A percentile compares a stretch with the other conserved stretches of the same genome.
phyloP scores from a whole-genome alignment of 495 filamentous ascomycete species.

The Annulohypoxylon bovei region DNA sequence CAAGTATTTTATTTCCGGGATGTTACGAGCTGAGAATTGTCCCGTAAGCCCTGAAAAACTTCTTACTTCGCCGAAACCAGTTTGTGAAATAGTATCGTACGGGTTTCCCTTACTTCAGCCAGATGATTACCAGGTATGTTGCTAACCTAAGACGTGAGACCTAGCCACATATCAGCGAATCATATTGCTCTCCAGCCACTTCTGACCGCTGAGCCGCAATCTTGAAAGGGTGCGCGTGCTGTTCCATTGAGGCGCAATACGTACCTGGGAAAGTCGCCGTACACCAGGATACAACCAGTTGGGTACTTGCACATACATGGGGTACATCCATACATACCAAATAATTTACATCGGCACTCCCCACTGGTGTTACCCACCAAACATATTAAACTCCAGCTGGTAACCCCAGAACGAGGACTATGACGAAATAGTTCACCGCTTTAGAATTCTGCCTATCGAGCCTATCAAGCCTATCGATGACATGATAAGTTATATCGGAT shows the following conservation, averaged over 20 bases:
- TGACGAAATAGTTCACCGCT: conserved; percentile 39
- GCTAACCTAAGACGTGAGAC: conserved; percentile 29
- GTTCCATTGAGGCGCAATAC: conserved; percentile 42
- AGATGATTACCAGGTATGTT: conserved; percentile 1
- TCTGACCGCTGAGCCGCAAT: conserved; percentile 36
- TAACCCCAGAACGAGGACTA: background rate
- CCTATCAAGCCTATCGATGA: conserved; percentile 33
- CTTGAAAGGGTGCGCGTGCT: background rate
- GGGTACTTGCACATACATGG: background rate
- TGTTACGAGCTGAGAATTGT: background rate
- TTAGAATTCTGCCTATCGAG: conserved; percentile 29
- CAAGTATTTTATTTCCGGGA: conserved; percentile 19
- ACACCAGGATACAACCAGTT: background rate
- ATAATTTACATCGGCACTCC: background rate
- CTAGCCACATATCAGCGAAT: conserved; percentile 17
- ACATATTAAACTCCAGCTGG: background rate
- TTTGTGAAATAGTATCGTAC: conserved; percentile 10
- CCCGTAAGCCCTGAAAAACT: background rate
- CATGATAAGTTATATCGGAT: conserved; percentile 19
- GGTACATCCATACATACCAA: background rate
- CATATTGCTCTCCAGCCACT: conserved; percentile 24
- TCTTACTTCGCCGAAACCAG: background rate
- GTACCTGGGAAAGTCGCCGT: conserved; percentile 9
- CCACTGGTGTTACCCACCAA: background rate
- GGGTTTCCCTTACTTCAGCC: conserved; percentile 6